phyloP scores from a whole-genome alignment of 73 alveolate species.

The Paramecium octaurelia region DNA sequence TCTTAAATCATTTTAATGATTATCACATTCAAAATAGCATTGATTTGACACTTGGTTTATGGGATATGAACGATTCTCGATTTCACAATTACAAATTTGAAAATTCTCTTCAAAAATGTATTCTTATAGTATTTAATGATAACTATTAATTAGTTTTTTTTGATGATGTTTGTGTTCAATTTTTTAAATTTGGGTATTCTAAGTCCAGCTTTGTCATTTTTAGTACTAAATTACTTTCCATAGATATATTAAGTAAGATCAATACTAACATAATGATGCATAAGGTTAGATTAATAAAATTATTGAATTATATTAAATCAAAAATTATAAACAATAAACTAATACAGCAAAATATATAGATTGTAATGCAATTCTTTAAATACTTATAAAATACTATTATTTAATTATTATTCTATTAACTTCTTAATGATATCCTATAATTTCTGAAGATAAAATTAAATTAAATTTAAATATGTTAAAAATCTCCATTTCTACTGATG shows the following conservation, averaged over 20 bases:
- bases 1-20: not conserved
- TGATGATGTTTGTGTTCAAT: not conserved
- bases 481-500: no score
- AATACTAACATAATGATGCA: not conserved
- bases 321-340: no score
- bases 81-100: not conserved
- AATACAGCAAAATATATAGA: no score
- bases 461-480: no score
- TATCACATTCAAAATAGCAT: not conserved
- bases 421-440: no score
- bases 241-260: not conserved
- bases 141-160: not conserved
- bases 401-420: no score
- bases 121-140: not conserved
- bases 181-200: not conserved
- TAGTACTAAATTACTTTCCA: not conserved
- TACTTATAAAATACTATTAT: no score
- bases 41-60: not conserved
- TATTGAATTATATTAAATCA: not conserved
- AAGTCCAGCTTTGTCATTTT: not conserved
- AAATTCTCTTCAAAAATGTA: not conserved
- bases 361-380: not conserved
- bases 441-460: no score
- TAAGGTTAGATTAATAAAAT: not conserved
- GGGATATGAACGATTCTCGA: not conserved